Conservation (phyloP, 331 rosid species). For the Quercus lobata region DNA sequence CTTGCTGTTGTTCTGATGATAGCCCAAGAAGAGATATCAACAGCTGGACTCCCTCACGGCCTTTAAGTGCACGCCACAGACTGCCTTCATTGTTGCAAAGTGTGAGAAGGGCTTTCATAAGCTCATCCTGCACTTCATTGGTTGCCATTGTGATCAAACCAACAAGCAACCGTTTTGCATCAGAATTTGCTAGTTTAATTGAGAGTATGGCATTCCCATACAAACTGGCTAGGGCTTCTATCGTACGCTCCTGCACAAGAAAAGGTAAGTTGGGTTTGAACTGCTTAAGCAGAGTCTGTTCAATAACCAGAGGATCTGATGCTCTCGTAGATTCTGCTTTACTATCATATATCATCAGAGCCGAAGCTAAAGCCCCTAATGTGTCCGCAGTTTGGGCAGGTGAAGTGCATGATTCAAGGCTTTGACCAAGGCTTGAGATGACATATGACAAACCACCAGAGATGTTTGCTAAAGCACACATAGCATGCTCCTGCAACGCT, state of each 20-base stretch:
- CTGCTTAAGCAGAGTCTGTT: slow-evolving; percentile 84
- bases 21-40: slow-evolving; percentile 95
- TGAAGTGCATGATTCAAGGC: slow-evolving; percentile 92
- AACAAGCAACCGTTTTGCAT: slow-evolving; percentile 90
- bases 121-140: slow-evolving; percentile 95
- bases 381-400: slow-evolving; percentile 90
- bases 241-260: slow-evolving; percentile 94
- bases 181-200: slow-evolving; percentile 66
- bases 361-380: slow-evolving; percentile 95
- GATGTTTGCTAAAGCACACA: slow-evolving; percentile 97
- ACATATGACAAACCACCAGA: slow-evolving; percentile 97
- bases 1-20: slow-evolving; percentile 98
- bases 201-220: slow-evolving; percentile 80
- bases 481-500: slow-evolving; percentile 97
- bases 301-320: slow-evolving; percentile 75
- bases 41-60: slow-evolving; percentile 95
- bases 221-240: slow-evolving; percentile 95
- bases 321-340: slow-evolving; percentile 80
- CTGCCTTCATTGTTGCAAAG: slow-evolving; percentile 80
- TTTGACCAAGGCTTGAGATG: slow-evolving; percentile 95
- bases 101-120: slow-evolving; percentile 67
- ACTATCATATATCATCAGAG: slow-evolving; percentile 94
- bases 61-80: slow-evolving; percentile 89
- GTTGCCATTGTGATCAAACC: slow-evolving; percentile 96
- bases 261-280: slow-evolving; percentile 67